Evolutionary conservation across 768 basidiomycete genomes (phyloP), one percentile per base, ranked within the genome.

Genomic region (Dentipellis sp.): DNA sequence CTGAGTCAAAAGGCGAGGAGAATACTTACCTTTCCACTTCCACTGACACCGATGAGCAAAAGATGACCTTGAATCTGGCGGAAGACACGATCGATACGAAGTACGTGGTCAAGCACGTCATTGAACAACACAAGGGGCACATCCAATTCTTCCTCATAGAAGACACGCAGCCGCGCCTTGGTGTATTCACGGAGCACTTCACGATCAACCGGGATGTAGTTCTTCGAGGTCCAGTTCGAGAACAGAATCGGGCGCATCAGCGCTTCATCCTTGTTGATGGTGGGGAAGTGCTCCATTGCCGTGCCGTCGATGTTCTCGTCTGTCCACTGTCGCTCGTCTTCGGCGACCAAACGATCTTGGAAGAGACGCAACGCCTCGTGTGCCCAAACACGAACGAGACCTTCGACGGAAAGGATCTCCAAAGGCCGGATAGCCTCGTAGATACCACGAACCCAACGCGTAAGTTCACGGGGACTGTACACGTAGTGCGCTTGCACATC

Each of bases 401-500:
- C 97, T 65, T 99, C 95, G 7, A 95, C 86, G 6, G 91, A 84
- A 29, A 99, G 75, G n/a, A 84, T 83, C 70, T 98, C 97, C 53
- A 99, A 73, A 7, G 97, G 95, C 29, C 86, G 84, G 57, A 99
- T 90, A 10, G 97, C 94, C 69, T 98, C 97, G 66, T 95, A 98
- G 57, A 99, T 88, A 65, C 97, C 97, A 59, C 97, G 83, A 37
- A 91, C 83, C 97, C 97, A 99, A 52, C 97, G 83, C 1, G 97
- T 98, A 29, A 99, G 83, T 68, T 99, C 97, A 78, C 97, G 91
- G 64, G 97, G 97, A 77, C 88, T 91, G 79, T 99, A 99, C 45
- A 99, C 89, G 68, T 99, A 99, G 69, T 99, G 97, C 0, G 95
- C 97, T 70, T 99, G 97, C n/a, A 86, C 72, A 66, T 98, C 95